Percentiles rank a stretch among this genome's conserved stretches.
Evolutionary conservation across 2,329 filamentous ascomycete genomes (phyloP).

Genomic region (Trichoderma gracile): DNA sequence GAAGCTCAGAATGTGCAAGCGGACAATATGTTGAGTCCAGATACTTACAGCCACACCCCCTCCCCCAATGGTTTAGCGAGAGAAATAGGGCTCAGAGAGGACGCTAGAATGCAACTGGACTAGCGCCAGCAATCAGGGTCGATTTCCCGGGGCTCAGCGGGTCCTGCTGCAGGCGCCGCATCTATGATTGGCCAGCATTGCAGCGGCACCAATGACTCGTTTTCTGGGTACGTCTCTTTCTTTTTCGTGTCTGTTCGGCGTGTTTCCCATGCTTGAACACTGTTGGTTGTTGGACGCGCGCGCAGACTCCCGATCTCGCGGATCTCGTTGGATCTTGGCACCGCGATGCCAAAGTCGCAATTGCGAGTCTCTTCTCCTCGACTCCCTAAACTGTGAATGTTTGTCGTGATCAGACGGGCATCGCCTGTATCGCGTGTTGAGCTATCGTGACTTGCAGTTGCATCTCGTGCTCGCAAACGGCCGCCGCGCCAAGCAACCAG

Average conservation of each 20-base stretch:
- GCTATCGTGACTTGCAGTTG: neutral
- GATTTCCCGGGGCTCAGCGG: slow-evolving; percentile 38
- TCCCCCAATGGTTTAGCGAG: neutral
- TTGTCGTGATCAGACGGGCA: neutral
- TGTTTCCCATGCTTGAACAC: neutral
- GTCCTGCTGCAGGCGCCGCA: neutral
- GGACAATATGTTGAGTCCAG: no score
- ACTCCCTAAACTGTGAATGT: neutral
- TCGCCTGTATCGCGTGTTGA: neutral
- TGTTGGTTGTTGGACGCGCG: slow-evolving; percentile 8
- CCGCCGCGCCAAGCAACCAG: slow-evolving; percentile 11
- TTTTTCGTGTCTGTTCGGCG: neutral
- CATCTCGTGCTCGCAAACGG: no score
- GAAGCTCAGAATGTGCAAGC: neutral
- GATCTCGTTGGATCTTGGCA: slow-evolving; percentile 14
- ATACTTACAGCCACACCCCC: neutral
- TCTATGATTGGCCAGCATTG: neutral
- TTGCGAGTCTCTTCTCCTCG: neutral
- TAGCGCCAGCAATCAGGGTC: slow-evolving; percentile 15
- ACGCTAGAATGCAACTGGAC: no score
- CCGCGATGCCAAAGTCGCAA: neutral
- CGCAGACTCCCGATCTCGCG: neutral
- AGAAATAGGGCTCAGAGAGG: no score
- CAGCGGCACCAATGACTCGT: neutral
- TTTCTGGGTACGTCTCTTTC: neutral